Conservation (phyloP, 139 green algal species). For the Chlamydomonas schloesseri region DNA sequence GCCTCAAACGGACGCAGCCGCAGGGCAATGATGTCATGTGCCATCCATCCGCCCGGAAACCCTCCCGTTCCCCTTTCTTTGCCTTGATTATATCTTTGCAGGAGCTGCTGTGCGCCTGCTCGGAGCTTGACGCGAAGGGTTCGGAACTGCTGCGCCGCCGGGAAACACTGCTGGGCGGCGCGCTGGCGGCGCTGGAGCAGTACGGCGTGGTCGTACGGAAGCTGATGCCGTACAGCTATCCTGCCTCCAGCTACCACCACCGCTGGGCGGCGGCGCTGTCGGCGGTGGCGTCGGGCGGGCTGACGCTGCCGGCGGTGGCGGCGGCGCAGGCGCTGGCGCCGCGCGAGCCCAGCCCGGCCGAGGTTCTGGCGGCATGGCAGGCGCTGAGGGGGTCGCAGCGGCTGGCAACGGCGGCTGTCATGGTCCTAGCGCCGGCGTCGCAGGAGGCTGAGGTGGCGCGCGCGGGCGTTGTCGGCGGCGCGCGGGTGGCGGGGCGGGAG, state of each 20-base stretch:
- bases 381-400: slow-evolving; percentile 31
- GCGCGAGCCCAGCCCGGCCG: background rate
- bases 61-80: too few relatives aligned
- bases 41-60: too few relatives aligned
- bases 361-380: slow-evolving; percentile 26
- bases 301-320: slow-evolving; percentile 1
- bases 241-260: slow-evolving; percentile 33
- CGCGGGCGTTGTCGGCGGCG: background rate
- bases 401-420: slow-evolving; percentile 16
- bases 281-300: slow-evolving; percentile 32
- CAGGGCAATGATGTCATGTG: too few relatives aligned
- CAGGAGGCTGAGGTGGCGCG: background rate
- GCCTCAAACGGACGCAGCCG: too few relatives aligned
- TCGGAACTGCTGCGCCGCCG: background rate
- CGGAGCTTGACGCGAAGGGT: slow-evolving; percentile 11
- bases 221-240: slow-evolving; percentile 46
- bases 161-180: background rate
- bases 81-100: too few relatives aligned
- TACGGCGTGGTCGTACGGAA: slow-evolving; percentile 40
- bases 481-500: slow-evolving; percentile 7
- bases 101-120: slow-evolving; percentile 15
- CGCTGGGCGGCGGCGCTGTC: slow-evolving; percentile 42
- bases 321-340: slow-evolving; percentile 24
- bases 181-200: background rate
- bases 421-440: background rate